These are phyloP conservation scores for Hygrophoropsis aurantiaca DNA, from an alignment of 768 basidiomycete genomes.

Conservation along the genomic window DNA sequence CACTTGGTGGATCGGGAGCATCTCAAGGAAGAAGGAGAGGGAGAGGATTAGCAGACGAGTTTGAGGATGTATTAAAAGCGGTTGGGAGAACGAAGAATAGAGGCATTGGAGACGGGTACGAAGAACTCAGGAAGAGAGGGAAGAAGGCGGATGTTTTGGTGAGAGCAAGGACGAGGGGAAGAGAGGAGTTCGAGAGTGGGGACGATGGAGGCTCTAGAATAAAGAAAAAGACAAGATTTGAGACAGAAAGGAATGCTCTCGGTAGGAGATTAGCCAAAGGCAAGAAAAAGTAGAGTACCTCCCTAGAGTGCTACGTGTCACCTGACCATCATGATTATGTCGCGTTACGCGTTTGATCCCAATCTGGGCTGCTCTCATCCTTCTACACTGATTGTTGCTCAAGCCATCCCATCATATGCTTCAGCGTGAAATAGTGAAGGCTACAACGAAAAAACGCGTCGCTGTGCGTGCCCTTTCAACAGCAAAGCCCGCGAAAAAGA, in stretches of 20 bases:
- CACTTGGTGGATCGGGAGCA: constrained; percentile 73
- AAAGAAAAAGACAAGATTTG: constrained; percentile 43
- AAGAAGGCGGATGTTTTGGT: constrained; percentile 62
- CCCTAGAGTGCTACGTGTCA: constrained; percentile 5
- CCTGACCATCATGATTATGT: background rate
- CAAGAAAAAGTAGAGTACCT: constrained; percentile 13
- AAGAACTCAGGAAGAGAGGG: constrained; percentile 68
- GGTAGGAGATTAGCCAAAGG: constrained; percentile 24
- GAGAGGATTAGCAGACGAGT: constrained; percentile 81
- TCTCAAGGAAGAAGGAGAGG: constrained; percentile 56
- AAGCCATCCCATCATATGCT: too few species aligned
- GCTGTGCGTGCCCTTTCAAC: background rate
- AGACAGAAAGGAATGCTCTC: constrained; percentile 40
- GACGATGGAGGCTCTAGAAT: constrained; percentile 31
- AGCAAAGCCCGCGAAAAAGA: background rate
- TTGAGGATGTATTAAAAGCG: constrained; percentile 72
- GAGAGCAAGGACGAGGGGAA: constrained; percentile 48
- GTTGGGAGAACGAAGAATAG: constrained; percentile 46
- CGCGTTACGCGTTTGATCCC: background rate
- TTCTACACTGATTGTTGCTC: too few species aligned
- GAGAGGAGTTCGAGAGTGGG: constrained; percentile 22
- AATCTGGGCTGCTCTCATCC: too few species aligned
- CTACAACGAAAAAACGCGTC: background rate
- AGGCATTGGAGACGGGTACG: constrained; percentile 71
- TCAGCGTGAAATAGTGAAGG: too few species aligned